Conservation (phyloP, 495 filamentous ascomycete species). For the Xylaria acuta region DNA sequence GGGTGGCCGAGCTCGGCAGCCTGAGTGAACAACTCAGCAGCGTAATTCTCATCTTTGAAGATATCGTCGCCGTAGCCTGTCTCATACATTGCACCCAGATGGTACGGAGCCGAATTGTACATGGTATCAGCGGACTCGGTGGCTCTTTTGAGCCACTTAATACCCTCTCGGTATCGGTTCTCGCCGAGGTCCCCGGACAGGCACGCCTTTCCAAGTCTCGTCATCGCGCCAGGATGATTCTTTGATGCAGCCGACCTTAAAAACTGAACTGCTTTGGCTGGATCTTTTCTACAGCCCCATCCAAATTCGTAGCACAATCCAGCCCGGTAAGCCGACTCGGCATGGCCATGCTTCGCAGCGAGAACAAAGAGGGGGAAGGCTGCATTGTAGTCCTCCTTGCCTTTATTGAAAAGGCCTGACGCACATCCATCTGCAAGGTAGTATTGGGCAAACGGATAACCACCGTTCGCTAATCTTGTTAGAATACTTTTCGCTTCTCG, state of each 20-base stretch:
- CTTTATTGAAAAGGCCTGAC: constrained; percentile 93
- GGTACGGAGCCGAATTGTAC: constrained; percentile 92
- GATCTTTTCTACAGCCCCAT: constrained; percentile 91
- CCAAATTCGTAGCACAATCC: constrained; percentile 97
- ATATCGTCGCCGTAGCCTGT: constrained; percentile 90
- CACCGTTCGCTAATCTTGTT: constrained; percentile 80
- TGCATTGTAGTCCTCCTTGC: constrained; percentile 84
- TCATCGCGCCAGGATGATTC: constrained; percentile 93
- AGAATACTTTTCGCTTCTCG: constrained; percentile 90
- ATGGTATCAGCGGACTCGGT: constrained; percentile 86
- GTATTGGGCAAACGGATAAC: constrained; percentile 97
- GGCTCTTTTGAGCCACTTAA: constrained; percentile 96
- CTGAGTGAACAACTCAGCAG: constrained; percentile 92
- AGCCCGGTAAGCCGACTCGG: constrained; percentile 92
- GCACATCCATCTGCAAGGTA: constrained; percentile 94
- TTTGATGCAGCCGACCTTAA: constrained; percentile 89
- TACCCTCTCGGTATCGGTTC: constrained; percentile 85
- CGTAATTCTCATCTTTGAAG: constrained; percentile 87
- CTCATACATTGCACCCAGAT: constrained; percentile 86
- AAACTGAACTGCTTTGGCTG: constrained; percentile 89
- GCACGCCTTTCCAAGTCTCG: constrained; percentile 88
- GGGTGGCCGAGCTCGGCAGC: constrained; percentile 89
- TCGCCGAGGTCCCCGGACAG: constrained; percentile 86
- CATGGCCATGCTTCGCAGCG: constrained; percentile 95
- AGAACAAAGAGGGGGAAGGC: constrained; percentile 92